A percentile compares a stretch with the other conserved stretches of the same genome.
These are phyloP conservation scores for Huntiella moniliformis DNA, from an alignment of 2,329 filamentous ascomycete genomes.

Conservation along the genomic window DNA sequence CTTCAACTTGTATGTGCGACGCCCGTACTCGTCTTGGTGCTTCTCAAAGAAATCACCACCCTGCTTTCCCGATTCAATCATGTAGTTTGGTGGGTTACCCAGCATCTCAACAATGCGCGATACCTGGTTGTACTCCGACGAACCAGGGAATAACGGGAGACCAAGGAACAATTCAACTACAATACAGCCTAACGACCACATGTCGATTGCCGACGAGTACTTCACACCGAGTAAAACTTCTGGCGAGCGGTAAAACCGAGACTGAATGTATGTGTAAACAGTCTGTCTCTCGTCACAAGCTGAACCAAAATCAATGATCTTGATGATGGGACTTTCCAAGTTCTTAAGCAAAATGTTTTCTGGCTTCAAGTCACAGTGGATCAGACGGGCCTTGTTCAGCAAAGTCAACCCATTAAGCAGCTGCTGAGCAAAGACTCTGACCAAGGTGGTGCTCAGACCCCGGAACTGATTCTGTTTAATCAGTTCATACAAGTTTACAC, in stretches of 20 bases:
- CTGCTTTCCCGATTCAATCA: conserved; percentile 98
- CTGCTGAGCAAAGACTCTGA: conserved; percentile 94
- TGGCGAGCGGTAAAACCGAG: conserved; percentile 89
- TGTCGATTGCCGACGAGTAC: conserved; percentile 96
- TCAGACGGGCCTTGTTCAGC: conserved; percentile 87
- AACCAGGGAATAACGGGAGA: conserved; percentile 84
- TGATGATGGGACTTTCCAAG: conserved; percentile 96
- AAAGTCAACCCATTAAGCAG: conserved; percentile 80
- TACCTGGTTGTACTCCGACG: conserved; percentile 97
- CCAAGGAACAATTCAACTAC: conserved; percentile 90
- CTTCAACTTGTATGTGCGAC: conserved; percentile 80
- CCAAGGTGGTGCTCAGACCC: conserved; percentile 86
- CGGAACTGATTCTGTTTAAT: conserved; percentile 99
- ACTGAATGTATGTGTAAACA: conserved; percentile 98
- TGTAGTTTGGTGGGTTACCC: conserved; percentile 90
- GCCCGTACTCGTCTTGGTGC: conserved; percentile 71
- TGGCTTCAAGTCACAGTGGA: conserved; percentile 95
- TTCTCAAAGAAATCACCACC: conserved; percentile 92
- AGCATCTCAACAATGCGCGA: conserved; percentile 97
- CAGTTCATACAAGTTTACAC: conserved; percentile 92
- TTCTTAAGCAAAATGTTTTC: conserved; percentile 98
- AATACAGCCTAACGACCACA: conserved; percentile 98
- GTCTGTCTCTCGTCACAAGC: conserved; percentile 96
- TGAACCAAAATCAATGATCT: conserved; percentile 98
- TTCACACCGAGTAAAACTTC: conserved; percentile 89